Percentiles rank a stretch among this genome's conserved stretches.
Conservation (phyloP, 73 alveolate genomes). For the Symbiodinium pilosum region DNA sequence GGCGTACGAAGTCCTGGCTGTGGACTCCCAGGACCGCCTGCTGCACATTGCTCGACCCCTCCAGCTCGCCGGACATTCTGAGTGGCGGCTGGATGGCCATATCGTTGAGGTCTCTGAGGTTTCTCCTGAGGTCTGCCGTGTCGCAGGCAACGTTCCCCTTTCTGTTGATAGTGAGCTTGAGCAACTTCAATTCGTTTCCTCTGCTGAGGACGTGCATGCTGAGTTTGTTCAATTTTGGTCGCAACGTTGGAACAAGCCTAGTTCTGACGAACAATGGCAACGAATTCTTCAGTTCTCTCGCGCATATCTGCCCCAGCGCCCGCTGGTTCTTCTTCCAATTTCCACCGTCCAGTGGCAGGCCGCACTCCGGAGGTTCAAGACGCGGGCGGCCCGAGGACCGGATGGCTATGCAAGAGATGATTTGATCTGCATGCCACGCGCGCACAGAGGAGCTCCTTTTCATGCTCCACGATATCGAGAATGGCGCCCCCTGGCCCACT, state of each 20-base stretch:
- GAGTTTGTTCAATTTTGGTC: background rate
- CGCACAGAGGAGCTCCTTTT: background rate
- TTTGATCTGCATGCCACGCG: background rate
- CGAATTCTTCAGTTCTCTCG: background rate
- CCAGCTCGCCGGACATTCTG: background rate
- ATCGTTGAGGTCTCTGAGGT: background rate
- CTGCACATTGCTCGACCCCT: background rate
- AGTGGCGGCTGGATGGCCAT: background rate
- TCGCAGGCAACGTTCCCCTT: background rate
- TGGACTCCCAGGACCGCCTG: background rate
- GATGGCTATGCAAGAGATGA: background rate
- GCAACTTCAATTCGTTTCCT: background rate
- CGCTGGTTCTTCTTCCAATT: background rate
- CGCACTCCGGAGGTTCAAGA: background rate
- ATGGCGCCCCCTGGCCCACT: background rate
- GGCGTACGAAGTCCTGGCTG: background rate
- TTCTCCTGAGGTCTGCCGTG: background rate
- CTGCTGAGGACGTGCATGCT: background rate
- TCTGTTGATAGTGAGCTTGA: background rate
- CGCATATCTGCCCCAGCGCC: background rate
- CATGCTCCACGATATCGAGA: background rate
- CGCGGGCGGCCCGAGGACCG: background rate
- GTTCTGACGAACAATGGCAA: background rate
- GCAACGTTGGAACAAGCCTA: background rate
- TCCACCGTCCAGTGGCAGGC: background rate